Evolutionary conservation across 495 filamentous ascomycete genomes (phyloP), one percentile per base, ranked within the genome.

Genomic region (Penicillium robsamsonii): DNA sequence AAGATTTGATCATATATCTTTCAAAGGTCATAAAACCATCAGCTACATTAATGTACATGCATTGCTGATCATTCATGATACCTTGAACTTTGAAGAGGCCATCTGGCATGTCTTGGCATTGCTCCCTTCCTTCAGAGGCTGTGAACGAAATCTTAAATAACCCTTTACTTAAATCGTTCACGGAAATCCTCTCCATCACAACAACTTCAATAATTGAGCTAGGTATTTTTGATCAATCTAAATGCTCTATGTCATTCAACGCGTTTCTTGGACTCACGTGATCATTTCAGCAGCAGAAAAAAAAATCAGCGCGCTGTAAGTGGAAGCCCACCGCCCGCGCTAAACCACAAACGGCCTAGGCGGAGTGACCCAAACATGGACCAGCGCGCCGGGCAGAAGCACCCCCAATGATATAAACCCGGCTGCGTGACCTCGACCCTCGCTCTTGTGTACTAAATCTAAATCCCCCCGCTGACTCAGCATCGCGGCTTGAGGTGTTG

Each of bases 391-490:
- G 66, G 66, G 68, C 65, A 62, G 68, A 70, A 72, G 72, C 68
- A 67, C 64, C 62, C 68, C 71, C 74, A 73, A 76, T 78, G 72
- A 75, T 78, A 76, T 76, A 78, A 76, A 77, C 75, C 65, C 72
- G 73, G 67, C 74, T 70, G 74, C 73, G 73, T 76, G 71, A 75
- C 75, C 74, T 75, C 74, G 74, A 76, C 62, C 60, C 65, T 67
- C 45, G 45, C 59, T 63, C 62, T 57, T 60, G 55, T 62, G 56
- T 63, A 68, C 55, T 65, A 61, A 66, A 66, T 68, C 63, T 60
- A 66, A 62, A 60, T 62, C 53, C 48, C 53, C 31, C 59, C 61
- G 66, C 66, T 69, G 60, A 66, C 53, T 69, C 64, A 68, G 46
- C 62, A 40, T 46, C 45, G 48, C 54, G 44, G 47, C 35, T 48